phyloP scores from a whole-genome alignment of 75 land plant genomes.

The Chamaecyparis obtusa region DNA sequence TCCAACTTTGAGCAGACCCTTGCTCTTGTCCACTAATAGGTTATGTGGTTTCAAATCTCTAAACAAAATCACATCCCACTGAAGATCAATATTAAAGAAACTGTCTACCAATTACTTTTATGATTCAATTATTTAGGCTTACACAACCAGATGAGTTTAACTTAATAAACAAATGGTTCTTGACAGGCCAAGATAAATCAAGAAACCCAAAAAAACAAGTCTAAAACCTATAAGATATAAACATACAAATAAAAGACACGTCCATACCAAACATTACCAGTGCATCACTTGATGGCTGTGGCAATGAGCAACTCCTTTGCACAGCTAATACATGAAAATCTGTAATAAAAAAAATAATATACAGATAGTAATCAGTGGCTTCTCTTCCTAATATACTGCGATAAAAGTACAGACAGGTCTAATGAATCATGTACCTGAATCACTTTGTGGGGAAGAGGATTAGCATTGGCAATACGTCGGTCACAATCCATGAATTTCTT shows the following conservation, averaged over 20 bases:
- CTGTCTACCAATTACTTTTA: background rate
- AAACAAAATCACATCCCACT: background rate
- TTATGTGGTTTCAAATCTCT: conserved; percentile 83
- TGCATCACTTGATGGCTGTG: conserved; percentile 82
- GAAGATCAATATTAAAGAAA: background rate
- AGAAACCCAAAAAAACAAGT: too few species aligned
- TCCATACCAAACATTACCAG: conserved; percentile 26
- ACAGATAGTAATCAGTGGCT: background rate
- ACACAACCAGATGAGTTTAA: background rate
- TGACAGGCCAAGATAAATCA: too few species aligned
- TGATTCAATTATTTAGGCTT: background rate
- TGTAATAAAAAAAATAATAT: conserved; percentile 19
- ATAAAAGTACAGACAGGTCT: background rate
- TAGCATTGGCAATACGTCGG: too few species aligned
- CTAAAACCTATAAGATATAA: too few species aligned
- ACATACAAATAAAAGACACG: background rate
- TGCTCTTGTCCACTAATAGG: too few species aligned
- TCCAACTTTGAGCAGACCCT: too few species aligned
- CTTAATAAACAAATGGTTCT: background rate
- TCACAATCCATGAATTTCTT: conserved; percentile 80
- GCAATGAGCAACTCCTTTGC: conserved; percentile 86
- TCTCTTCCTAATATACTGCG: background rate
- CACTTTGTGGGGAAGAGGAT: too few species aligned
- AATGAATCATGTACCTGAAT: conserved; percentile 40
- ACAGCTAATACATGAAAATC: conserved; percentile 80